Evolutionary conservation across 2,329 filamentous ascomycete species (phyloP).

Genomic region (Trichoderma sp.): DNA sequence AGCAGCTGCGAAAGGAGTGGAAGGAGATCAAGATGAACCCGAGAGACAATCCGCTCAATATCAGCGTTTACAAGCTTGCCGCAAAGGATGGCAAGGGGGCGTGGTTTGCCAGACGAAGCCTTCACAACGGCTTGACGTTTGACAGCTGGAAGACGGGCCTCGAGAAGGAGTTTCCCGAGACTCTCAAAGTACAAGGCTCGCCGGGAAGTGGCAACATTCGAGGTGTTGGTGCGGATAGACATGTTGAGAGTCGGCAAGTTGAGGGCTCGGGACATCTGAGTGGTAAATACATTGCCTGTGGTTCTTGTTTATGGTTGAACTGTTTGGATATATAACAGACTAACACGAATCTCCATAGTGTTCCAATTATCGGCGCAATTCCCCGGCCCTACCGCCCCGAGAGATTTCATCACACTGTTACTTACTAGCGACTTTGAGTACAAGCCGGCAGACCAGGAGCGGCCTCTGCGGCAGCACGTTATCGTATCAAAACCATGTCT

Average conservation of each 20-base stretch:
- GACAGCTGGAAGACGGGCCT: slow-evolving; percentile 74
- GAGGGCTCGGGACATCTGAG: slow-evolving; percentile 61
- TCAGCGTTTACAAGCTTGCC: slow-evolving; percentile 75
- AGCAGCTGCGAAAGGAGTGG: slow-evolving; percentile 74
- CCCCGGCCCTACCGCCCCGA: slow-evolving; percentile 78
- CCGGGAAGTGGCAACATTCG: slow-evolving; percentile 73
- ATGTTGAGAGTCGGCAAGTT: slow-evolving; percentile 60
- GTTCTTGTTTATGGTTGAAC: not conserved
- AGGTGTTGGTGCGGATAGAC: slow-evolving; percentile 78
- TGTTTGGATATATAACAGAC: not conserved
- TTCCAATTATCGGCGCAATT: slow-evolving; percentile 88
- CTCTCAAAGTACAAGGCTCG: slow-evolving; percentile 64
- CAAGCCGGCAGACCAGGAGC: slow-evolving; percentile 34
- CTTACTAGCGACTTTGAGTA: slow-evolving; percentile 61
- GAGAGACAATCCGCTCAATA: slow-evolving; percentile 70
- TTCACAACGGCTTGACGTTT: slow-evolving; percentile 77
- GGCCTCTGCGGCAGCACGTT: slow-evolving; percentile 65
- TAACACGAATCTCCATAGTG: slow-evolving; percentile 47
- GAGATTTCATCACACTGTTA: slow-evolving; percentile 82
- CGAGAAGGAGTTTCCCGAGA: slow-evolving; percentile 75
- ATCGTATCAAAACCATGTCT: slow-evolving; percentile 80
- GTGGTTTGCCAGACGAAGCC: slow-evolving; percentile 84
- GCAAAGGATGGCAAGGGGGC: slow-evolving; percentile 78
- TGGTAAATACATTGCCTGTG: slow-evolving; percentile 39
- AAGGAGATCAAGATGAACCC: slow-evolving; percentile 73